phyloP scores from a whole-genome alignment of 1,139 yeast species.

The Magnusiomyces starmeri region DNA sequence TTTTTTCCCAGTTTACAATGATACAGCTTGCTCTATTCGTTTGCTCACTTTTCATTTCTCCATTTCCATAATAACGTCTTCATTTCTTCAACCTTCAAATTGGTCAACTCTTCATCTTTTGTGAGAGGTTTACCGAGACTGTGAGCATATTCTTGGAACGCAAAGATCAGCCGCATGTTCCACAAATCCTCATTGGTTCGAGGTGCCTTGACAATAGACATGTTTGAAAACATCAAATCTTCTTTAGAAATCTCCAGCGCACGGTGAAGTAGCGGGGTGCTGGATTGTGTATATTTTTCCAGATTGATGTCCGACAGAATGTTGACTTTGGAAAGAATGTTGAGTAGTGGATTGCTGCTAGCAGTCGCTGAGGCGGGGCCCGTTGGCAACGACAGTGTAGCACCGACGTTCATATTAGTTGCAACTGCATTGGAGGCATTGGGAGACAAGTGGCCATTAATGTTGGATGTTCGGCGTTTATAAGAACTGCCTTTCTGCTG shows the following conservation, averaged over 20 bases:
- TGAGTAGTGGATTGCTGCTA: not conserved
- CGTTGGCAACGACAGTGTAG: too few relatives aligned
- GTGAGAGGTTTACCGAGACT: not conserved
- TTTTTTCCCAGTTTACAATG: too few relatives aligned
- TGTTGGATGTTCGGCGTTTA: not conserved
- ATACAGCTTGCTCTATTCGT: too few relatives aligned
- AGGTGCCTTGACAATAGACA: not conserved
- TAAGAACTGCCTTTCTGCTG: not conserved
- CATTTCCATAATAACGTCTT: slow-evolving; percentile 14
- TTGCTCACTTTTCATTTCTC: slow-evolving; percentile 1
- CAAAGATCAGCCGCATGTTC: slow-evolving; percentile 6
- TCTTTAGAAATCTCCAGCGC: not conserved
- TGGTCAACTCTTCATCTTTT: not conserved
- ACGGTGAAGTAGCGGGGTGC: not conserved
- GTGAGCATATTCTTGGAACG: not conserved
- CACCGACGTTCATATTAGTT: too few relatives aligned
- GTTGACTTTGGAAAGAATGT: not conserved
- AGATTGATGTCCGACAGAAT: not conserved
- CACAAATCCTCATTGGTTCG: slow-evolving; percentile 6
- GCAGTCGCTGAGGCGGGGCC: not conserved
- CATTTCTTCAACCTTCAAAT: slow-evolving; percentile 14
- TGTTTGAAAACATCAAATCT: not conserved
- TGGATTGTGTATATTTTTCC: not conserved
- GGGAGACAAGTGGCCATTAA: not conserved
- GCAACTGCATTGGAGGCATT: not conserved